Evolutionary conservation across 257 asterid species (phyloP), one percentile per base, ranked within the genome.

Genomic region (Handroanthus guayacan): DNA sequence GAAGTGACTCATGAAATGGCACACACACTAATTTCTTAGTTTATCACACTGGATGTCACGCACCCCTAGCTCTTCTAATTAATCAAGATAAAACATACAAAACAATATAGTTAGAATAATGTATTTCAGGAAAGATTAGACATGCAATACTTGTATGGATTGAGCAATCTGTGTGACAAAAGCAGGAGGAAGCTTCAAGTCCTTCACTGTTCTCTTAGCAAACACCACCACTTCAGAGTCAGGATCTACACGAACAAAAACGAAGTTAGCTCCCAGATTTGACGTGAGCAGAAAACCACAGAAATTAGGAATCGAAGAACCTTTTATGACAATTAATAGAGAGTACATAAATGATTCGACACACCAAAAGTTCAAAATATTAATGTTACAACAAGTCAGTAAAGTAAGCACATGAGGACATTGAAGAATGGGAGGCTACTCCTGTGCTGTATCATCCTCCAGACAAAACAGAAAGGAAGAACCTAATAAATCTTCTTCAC

Each of bases 131-230:
- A 69, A 57, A 54, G 47, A 76, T 76, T 47, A 66, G 63, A 47
- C 60, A 64, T 47, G 60, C 47, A 65, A 36, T 88, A 95, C 99
- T 78, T 95, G 99, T 73, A 95, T 89, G 62, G 97, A 93, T 78
- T 92, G 99, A 80, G 97, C 91, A 38, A 95, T 93, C 89, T 93
- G 99, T 37, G 96, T 85, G 78, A 86, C 86, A 82, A 95, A 95
- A 69, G 93, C 92, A 66, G 97, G 97, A 56, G 97, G 97, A 83
- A 95, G 93, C 86, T 91, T 95, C 86, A 90, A 88, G 82, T 95
- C 99, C 77, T 89, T 95, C 76, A 88, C 96, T 43, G 97, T 95
- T 85, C 96, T 91, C 72, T 88, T 95, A 3, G 99, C 99, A 80
- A 93, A 93, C 68, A 88, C 85, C 82, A 81, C 90, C 72, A 93